Conservation (phyloP, 2,329 filamentous ascomycete species). For the Nigrospora oryzae region DNA sequence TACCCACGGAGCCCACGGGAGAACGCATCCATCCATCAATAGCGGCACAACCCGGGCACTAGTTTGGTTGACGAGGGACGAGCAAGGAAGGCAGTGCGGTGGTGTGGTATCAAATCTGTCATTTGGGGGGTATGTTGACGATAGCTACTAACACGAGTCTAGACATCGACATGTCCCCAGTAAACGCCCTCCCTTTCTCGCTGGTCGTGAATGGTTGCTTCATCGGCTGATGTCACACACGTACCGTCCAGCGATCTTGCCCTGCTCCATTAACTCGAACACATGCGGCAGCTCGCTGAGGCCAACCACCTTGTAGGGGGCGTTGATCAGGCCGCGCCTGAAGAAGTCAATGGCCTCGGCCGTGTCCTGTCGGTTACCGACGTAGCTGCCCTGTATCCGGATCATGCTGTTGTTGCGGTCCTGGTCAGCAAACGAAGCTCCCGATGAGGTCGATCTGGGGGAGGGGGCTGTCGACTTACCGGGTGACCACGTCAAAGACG, state of each 20-base stretch:
- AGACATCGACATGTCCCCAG: too few relatives aligned
- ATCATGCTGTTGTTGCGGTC: slow-evolving; percentile 56
- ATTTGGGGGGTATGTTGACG: too few relatives aligned
- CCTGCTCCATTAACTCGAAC: slow-evolving; percentile 66
- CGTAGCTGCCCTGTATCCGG: slow-evolving; percentile 85
- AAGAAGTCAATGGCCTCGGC: slow-evolving; percentile 90
- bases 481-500: slow-evolving; percentile 80
- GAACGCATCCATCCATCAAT: too few relatives aligned
- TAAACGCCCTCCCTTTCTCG: too few relatives aligned
- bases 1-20: too few relatives aligned
- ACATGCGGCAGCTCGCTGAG: slow-evolving; percentile 72
- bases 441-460: neutral
- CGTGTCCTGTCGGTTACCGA: slow-evolving; percentile 83
- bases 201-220: neutral
- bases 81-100: too few relatives aligned
- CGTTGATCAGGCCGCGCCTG: slow-evolving; percentile 72
- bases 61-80: too few relatives aligned
- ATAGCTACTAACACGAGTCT: too few relatives aligned
- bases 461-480: slow-evolving; percentile 6
- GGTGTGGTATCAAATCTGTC: too few relatives aligned
- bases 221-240: slow-evolving; percentile 68
- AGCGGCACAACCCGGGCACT: too few relatives aligned
- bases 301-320: slow-evolving; percentile 78
- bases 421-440: too few relatives aligned
- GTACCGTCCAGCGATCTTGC: slow-evolving; percentile 69